These are phyloP conservation scores for Backusella australiensis DNA, from an alignment of 192 early-diverging fungal genomes.

Conservation along the genomic window DNA sequence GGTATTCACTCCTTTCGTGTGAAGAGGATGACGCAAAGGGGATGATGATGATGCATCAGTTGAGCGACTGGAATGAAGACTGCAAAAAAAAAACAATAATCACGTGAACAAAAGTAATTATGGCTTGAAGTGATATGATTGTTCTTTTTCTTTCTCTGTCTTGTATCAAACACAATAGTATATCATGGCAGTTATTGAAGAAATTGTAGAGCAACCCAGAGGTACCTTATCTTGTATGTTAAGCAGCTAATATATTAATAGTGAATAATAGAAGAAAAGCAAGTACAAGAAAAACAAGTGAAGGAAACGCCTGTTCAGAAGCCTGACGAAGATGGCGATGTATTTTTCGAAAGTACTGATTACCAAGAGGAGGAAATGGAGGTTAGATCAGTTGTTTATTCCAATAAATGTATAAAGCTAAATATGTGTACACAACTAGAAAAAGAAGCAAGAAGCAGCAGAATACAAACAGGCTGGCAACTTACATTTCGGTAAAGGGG, in stretches of 20 bases:
- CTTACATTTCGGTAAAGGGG: slow-evolving; percentile 37
- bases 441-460: slow-evolving; percentile 44
- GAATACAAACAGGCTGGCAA: slow-evolving; percentile 49
- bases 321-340: slow-evolving; percentile 29
- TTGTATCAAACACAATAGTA: neutral
- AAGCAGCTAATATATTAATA: neutral
- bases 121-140: neutral
- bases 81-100: neutral
- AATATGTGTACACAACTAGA: slow-evolving; percentile 12
- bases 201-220: slow-evolving; percentile 29
- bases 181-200: slow-evolving; percentile 45
- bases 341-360: slow-evolving; percentile 26
- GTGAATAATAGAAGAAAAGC: neutral
- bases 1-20: too few relatives aligned
- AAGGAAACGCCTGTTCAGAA: neutral
- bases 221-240: neutral
- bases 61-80: too few relatives aligned
- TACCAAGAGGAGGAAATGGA: slow-evolving; percentile 38
- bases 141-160: neutral
- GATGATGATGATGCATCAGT: too few relatives aligned
- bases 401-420: neutral
- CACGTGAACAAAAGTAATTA: neutral
- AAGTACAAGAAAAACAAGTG: neutral
- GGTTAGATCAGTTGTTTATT: slow-evolving; percentile 2
- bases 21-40: too few relatives aligned